These are phyloP conservation scores for Globisporangium alternatum DNA, from an alignment of 352 stramenopile genomes.

Conservation along the genomic window DNA sequence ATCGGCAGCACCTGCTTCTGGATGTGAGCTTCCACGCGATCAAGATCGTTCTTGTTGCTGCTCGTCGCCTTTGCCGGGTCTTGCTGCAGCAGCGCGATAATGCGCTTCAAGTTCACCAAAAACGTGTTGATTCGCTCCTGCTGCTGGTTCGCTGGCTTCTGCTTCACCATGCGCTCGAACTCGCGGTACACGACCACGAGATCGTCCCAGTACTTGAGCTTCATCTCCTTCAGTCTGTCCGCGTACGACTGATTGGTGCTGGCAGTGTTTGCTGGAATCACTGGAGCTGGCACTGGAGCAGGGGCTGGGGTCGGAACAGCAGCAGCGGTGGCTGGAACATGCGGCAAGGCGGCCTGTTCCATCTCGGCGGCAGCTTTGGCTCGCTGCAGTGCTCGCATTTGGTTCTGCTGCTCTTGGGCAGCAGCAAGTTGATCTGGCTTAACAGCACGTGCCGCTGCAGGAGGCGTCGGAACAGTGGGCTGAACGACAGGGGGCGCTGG, in stretches of 20 bases:
- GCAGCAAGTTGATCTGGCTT: constrained; percentile 55
- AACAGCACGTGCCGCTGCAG: constrained; percentile 32
- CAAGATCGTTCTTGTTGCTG: constrained; percentile 76
- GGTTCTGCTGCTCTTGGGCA: constrained; percentile 60
- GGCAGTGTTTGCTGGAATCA: constrained; percentile 18
- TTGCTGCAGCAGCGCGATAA: constrained; percentile 77
- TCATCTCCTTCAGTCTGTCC: constrained; percentile 72
- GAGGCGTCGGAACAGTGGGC: constrained; percentile 22
- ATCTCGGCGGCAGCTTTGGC: constrained; percentile 51
- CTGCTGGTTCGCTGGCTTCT: constrained; percentile 75
- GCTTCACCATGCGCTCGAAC: constrained; percentile 83
- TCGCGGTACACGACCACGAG: constrained; percentile 82
- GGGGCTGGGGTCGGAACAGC: constrained; percentile 14
- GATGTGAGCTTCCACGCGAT: constrained; percentile 80
- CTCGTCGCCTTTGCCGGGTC: constrained; percentile 73
- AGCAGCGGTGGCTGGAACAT: constrained; percentile 15
- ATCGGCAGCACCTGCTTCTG: constrained; percentile 84
- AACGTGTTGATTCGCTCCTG: constrained; percentile 83
- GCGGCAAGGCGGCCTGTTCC: constrained; percentile 37
- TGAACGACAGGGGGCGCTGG: constrained; percentile 10
- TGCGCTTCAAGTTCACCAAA: constrained; percentile 75
- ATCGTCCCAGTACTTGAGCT: constrained; percentile 82
- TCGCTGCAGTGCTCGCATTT: constrained; percentile 63
- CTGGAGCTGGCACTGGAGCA: constrained; percentile 14
- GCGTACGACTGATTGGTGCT: constrained; percentile 50